A percentile compares a stretch with the other conserved stretches of the same genome.
Evolutionary conservation across 805 yeast genomes (phyloP).

Genomic region (Candida quercuum): DNA sequence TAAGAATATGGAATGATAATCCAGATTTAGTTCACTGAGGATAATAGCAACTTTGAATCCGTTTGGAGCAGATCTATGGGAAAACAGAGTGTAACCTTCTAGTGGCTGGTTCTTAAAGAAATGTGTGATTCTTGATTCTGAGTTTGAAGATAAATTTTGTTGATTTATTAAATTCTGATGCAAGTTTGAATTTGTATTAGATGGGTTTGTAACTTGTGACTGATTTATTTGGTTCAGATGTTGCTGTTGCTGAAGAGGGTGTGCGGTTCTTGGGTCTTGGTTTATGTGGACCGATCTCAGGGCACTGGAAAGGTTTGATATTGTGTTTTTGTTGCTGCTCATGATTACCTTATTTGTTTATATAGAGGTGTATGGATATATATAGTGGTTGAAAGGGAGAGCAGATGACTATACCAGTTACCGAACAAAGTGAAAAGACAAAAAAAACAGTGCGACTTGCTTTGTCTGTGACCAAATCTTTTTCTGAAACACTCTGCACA

Average conservation of each 20-base stretch:
- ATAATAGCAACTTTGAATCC: conserved; percentile 95
- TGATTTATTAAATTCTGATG: conserved; percentile 15
- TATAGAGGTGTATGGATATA: too few relatives aligned
- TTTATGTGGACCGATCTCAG: conserved; percentile 28
- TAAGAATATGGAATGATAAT: conserved; percentile 74
- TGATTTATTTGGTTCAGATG: conserved; percentile 19
- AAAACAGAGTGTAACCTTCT: conserved; percentile 78
- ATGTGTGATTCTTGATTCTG: conserved; percentile 56
- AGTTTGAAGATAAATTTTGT: conserved; percentile 35
- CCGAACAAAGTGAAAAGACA: too few relatives aligned
- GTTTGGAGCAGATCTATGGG: conserved; percentile 88
- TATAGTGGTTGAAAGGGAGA: too few relatives aligned
- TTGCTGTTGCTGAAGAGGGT: conserved; percentile 17
- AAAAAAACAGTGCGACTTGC: too few relatives aligned
- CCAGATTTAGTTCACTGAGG: conserved; percentile 73
- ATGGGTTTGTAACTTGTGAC: conserved; percentile 8
- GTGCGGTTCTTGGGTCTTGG: conserved; percentile 23
- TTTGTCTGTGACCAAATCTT: too few relatives aligned
- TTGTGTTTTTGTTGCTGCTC: conserved; percentile 19
- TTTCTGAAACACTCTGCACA: too few relatives aligned
- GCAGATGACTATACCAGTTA: too few relatives aligned
- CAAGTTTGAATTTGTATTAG: background rate
- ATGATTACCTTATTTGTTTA: too few relatives aligned
- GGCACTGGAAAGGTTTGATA: conserved; percentile 37
- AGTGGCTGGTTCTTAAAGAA: conserved; percentile 74